Conservation (phyloP, 345 rosid genomes). For the Clausena lansium region DNA sequence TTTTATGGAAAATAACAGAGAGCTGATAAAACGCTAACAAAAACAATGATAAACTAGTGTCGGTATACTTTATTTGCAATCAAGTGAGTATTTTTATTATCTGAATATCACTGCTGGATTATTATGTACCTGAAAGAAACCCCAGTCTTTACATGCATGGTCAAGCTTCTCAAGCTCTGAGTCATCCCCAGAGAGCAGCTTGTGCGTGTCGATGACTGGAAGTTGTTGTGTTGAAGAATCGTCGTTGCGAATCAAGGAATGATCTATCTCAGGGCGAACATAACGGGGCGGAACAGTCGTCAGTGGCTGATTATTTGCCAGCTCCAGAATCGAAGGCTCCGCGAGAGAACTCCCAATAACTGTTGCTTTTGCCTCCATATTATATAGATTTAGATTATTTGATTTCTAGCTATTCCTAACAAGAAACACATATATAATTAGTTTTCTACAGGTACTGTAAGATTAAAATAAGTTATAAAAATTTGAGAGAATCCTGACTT, state of each 20-base stretch:
- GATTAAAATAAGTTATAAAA: no score
- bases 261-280: slow-evolving; percentile 11
- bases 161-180: slow-evolving; percentile 15
- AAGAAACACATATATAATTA: no score
- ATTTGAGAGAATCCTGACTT: neutral
- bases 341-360: neutral
- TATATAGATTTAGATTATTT: no score
- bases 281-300: neutral
- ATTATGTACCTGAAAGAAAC: slow-evolving; percentile 36
- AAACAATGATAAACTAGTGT: neutral
- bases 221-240: neutral
- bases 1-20: no score
- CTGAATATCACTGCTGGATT: neutral
- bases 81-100: no score
- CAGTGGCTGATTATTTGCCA: slow-evolving; percentile 5
- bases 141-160: slow-evolving; percentile 24
- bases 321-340: slow-evolving; percentile 11
- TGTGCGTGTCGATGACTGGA: slow-evolving; percentile 16
- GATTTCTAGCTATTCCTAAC: neutral
- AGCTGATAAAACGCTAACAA: no score
- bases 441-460: no score
- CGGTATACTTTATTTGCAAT: no score
- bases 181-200: neutral
- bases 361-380: neutral
- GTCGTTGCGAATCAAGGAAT: neutral